phyloP scores from a whole-genome alignment of 2,329 filamentous ascomycete species.

The Rutstroemia sp. region DNA sequence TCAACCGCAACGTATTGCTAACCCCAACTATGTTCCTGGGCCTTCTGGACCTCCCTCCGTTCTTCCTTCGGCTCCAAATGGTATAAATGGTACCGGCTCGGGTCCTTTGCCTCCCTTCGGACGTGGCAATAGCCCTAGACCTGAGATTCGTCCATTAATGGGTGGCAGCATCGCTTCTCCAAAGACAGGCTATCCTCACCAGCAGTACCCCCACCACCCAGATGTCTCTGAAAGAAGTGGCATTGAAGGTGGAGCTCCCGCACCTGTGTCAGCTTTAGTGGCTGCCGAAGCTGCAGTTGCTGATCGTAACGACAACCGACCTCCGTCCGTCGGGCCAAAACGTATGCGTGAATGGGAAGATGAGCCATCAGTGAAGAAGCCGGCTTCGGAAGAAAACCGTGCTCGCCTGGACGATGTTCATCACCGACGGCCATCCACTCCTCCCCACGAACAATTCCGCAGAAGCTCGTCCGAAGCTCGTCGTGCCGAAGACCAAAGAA shows the following conservation, averaged over 20 bases:
- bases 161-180: conserved; percentile 89
- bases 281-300: conserved; percentile 60
- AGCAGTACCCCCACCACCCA: conserved; percentile 69
- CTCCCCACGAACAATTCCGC: conserved; percentile 57
- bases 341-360: conserved; percentile 90
- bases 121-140: conserved; percentile 67
- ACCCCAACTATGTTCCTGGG: conserved; percentile 49
- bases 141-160: conserved; percentile 73
- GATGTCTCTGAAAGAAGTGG: conserved; percentile 37
- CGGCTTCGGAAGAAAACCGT: conserved; percentile 79
- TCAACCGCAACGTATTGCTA: conserved; percentile 46
- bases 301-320: conserved; percentile 62
- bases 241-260: conserved; percentile 53
- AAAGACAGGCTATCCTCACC: conserved; percentile 75
- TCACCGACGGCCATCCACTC: conserved; percentile 70
- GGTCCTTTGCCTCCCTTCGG: conserved; percentile 61
- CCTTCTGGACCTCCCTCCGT: conserved; percentile 33
- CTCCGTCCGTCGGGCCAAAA: conserved; percentile 73
- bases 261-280: conserved; percentile 56
- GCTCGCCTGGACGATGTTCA: conserved; percentile 80
- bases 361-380: conserved; percentile 69
- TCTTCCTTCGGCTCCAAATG: conserved; percentile 35
- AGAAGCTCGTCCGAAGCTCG: conserved; percentile 70
- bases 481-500: conserved; percentile 56
- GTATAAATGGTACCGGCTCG: conserved; percentile 25